Conservation (phyloP, 192 early-diverging fungal genomes). For the Backusella australiensis region DNA sequence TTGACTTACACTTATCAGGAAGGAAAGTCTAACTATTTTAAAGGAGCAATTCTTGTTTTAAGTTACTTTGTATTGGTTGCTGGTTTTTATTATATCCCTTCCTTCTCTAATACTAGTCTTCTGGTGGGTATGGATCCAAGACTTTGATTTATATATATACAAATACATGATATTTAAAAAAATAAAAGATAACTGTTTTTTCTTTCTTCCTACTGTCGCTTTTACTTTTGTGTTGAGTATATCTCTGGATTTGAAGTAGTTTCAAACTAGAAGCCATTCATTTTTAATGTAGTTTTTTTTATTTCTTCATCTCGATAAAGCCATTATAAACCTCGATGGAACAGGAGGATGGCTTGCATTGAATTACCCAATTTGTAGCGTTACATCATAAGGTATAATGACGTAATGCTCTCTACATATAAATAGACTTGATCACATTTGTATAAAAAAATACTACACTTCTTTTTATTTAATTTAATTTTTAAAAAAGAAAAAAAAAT, state of each 20-base stretch:
- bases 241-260: not conserved
- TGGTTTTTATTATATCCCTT: slow-evolving; percentile 75
- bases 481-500: not conserved
- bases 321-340: not conserved
- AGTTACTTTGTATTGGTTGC: slow-evolving; percentile 82
- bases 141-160: not conserved
- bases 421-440: not conserved
- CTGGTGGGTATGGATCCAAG: slow-evolving; percentile 18
- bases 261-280: not conserved
- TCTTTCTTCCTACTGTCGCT: too few species aligned
- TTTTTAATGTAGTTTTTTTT: not conserved
- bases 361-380: not conserved
- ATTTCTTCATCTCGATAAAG: not conserved
- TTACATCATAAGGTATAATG: not conserved
- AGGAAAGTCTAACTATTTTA: slow-evolving; percentile 97
- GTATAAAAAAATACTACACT: not conserved
- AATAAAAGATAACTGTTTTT: not conserved
- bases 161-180: not conserved
- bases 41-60: slow-evolving; percentile 86
- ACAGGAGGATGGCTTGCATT: not conserved
- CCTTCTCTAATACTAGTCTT: slow-evolving; percentile 26
- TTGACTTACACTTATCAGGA: slow-evolving; percentile 94
- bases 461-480: not conserved
- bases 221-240: not conserved
- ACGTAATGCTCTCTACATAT: not conserved